Evolutionary conservation across 2,329 filamentous ascomycete genomes (phyloP), one percentile per base, ranked within the genome.

Genomic region (Fusarium liriodendri): DNA sequence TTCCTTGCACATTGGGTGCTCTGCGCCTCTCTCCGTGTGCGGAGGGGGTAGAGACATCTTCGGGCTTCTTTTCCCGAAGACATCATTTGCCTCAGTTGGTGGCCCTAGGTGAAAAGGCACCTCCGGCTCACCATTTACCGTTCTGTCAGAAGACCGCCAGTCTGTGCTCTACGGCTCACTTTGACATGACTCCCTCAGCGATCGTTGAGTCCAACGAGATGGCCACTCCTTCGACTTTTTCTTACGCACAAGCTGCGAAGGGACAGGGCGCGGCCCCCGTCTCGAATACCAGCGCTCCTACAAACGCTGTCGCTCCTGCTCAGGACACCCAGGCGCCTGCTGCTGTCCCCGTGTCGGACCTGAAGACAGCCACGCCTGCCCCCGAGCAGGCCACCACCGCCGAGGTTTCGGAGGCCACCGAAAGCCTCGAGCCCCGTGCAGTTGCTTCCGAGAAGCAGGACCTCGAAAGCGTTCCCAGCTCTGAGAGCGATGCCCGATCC

Each of bases 211-310:
- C 76, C 66, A 78, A 75, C 76, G 79, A 82, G 69, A 90, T 90
- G 89, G 88, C 88, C 74, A 82, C 83, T 67, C 78, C 89, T 72
- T 87, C 90, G 71, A 87, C 90, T 37, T 98, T 98, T 82, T 98
- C 96, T 69, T 98, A 98, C 84, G 96, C 96, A 79, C 95, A 98
- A 88, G 96, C 96, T 80, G 96, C 96, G 69, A 97, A 97, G 84
- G 95, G 95, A 80, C 89, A 93, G 78, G 85, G 89, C 73, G 71
- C 81, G 64, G 69, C 78, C 63, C 78, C 78, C 72, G 81, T 79
- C 32, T 80, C 80, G 67, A 80, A 74, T 74, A 67, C 75, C 37
- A 77, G 70, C 69, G 59, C 78, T 50, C 63, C 75, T n/a, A 45
- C 77, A 62, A 78, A 77, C 50, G 69, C 73, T 35, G 69, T 69